phyloP scores from a whole-genome alignment of 106 monocot genomes.

The Iris macrosiphon region DNA sequence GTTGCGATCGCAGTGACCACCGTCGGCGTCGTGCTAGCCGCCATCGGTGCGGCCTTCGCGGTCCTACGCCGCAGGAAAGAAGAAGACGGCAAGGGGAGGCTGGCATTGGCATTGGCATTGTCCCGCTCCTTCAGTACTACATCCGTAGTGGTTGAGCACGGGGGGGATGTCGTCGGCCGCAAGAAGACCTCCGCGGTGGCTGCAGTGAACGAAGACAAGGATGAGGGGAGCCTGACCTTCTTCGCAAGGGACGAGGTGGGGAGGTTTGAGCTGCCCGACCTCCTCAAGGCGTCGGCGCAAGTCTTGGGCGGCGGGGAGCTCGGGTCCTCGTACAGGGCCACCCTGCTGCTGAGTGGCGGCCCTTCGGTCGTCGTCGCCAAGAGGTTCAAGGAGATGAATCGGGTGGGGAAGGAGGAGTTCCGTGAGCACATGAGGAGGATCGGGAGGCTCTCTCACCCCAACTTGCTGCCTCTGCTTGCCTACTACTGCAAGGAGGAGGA shows the following conservation, averaged over 20 bases:
- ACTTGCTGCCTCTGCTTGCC: constrained; percentile 62
- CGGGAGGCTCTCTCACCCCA: constrained; percentile 65
- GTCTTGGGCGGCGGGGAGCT: constrained; percentile 50
- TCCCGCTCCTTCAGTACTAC: no score
- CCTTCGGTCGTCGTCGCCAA: constrained; percentile 59
- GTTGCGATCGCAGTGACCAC: constrained; percentile 2
- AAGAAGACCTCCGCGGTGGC: neutral
- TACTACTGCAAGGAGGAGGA: constrained; percentile 79
- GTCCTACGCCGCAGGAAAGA: neutral
- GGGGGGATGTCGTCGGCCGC: neutral
- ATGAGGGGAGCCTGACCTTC: constrained; percentile 44
- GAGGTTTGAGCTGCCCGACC: constrained; percentile 61
- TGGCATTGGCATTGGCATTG: neutral
- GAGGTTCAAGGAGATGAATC: constrained; percentile 82
- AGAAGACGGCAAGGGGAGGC: neutral
- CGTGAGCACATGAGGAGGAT: constrained; percentile 82
- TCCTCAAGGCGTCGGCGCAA: constrained; percentile 71
- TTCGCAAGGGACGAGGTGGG: constrained; percentile 25
- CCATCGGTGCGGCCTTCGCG: constrained; percentile 6
- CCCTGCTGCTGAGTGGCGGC: constrained; percentile 30
- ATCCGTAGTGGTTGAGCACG: neutral
- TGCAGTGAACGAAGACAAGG: constrained; percentile 1
- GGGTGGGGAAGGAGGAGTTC: constrained; percentile 62
- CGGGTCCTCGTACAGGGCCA: constrained; percentile 62
- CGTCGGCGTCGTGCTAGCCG: constrained; percentile 1